Evolutionary conservation across 371 early-diverging fungal species (phyloP), one percentile per base, ranked within the genome.

Genomic region (Apophysomyces trapeziformis): DNA sequence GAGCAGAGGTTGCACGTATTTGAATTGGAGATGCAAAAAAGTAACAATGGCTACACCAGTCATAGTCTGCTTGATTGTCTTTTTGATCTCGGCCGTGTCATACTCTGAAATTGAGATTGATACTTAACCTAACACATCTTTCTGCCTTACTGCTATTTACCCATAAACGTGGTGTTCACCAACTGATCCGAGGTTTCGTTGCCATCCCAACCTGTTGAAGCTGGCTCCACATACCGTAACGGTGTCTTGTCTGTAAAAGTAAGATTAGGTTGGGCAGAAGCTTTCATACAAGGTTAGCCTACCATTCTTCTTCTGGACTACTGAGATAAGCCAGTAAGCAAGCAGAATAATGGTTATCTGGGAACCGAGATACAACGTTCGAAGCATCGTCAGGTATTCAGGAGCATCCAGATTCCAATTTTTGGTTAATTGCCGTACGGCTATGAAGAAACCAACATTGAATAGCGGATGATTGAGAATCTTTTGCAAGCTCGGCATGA

Each of bases 1-100:
- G 46, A 63, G 70, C 78, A 65, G 71, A 5, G 97, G 97, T 66
- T 95, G 93, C 60, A 93, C 82, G 69, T 92, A 95, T 21, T 92
- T 92, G 72, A 88, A 94, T 73, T 93, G 88, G 73, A 90, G 86
- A 78, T 96, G 92, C 74, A 96, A 81, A 57, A 91, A 85, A 12
- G 79, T 75, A 66, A 95, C 84, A 54, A 95, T 76, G 14, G 75
- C 85, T 46, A 90, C 70, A 38, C 90, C 84, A 26, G 89, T 86
- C 57, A 87, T 60, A 2, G 87, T 78, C 65, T 90, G 89, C 68
- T 89, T 92, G 62, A 90, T 72, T 44, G 79, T 71, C 73, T 91
- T 90, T 54, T 85, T 80, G 60, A 92, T 74, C 74, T 96, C 91
- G 16, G 72, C 82, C 38, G 90, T 73, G 78, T 96, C 97, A 73